These are phyloP conservation scores for Combretum micranthum DNA, from an alignment of 345 rosid species.

Conservation along the genomic window DNA sequence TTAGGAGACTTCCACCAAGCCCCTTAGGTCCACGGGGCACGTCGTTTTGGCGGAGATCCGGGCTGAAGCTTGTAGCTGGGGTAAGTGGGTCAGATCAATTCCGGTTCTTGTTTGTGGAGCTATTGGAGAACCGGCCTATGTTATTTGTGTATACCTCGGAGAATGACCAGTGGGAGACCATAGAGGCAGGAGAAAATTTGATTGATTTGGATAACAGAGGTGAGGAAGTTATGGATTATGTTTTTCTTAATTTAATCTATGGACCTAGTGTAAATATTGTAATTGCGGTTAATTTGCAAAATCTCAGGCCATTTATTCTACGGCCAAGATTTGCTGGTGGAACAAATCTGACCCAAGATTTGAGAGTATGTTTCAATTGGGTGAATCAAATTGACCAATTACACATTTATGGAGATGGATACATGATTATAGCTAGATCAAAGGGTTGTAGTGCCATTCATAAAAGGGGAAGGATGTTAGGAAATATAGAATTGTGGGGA, in stretches of 20 bases:
- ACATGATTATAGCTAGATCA: constrained; percentile 41
- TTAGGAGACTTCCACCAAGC: constrained; percentile 45
- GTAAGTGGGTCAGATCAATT: constrained; percentile 32
- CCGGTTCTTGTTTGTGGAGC: constrained; percentile 58
- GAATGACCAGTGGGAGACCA: constrained; percentile 39
- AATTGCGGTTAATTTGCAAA: constrained; percentile 21
- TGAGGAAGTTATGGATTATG: constrained; percentile 5
- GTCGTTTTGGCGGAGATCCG: constrained; percentile 69
- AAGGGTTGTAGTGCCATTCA: constrained; percentile 2
- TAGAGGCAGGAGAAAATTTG: constrained; percentile 19
- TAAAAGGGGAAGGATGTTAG: constrained; percentile 19
- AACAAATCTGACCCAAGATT: constrained; percentile 7
- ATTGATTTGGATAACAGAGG: neutral
- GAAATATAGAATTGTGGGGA: constrained; percentile 43
- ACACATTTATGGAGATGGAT: constrained; percentile 61
- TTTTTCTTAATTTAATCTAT: constrained; percentile 38
- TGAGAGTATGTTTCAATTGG: constrained; percentile 14
- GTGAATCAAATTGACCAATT: constrained; percentile 18
- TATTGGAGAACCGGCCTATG: constrained; percentile 44
- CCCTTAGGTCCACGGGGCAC: constrained; percentile 83
- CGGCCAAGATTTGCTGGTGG: constrained; percentile 29
- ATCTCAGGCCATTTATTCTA: constrained; percentile 20
- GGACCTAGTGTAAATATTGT: constrained; percentile 40
- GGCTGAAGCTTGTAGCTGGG: constrained; percentile 50
- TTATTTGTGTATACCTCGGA: constrained; percentile 39